phyloP scores from a whole-genome alignment of 1,284 basidiomycete species.

The Cutaneotrichosporon mucoides region DNA sequence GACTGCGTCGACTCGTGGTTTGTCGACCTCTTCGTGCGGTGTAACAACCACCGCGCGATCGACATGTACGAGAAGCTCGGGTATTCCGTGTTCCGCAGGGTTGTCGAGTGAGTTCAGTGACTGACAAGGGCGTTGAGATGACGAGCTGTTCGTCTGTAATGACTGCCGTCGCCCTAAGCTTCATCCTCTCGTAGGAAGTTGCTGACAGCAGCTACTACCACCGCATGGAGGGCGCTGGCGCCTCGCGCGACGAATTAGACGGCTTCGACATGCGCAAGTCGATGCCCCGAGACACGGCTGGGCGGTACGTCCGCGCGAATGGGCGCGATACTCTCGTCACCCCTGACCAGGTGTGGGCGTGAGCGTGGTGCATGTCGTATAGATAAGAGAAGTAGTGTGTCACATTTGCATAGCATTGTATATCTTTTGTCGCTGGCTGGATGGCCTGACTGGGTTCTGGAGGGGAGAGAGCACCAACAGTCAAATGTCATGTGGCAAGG shows the following conservation, averaged over 20 bases:
- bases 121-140: too few relatives aligned
- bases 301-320: conserved; percentile 40
- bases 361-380: conserved; percentile 6
- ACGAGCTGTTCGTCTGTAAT: too few relatives aligned
- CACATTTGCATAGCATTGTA: too few relatives aligned
- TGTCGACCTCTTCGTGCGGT: conserved; percentile 49
- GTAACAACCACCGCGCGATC: conserved; percentile 47
- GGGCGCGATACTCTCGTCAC: conserved; percentile 45
- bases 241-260: conserved; percentile 45
- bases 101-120: conserved; percentile 51
- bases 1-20: conserved; percentile 48
- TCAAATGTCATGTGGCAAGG: too few relatives aligned
- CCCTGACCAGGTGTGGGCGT: conserved; percentile 45
- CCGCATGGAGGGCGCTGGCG: conserved; percentile 46
- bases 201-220: conserved; percentile 42
- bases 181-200: too few relatives aligned
- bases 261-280: conserved; percentile 50
- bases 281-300: conserved; percentile 43
- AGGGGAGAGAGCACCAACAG: too few relatives aligned
- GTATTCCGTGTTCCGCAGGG: conserved; percentile 48
- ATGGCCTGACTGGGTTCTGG: too few relatives aligned
- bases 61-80: conserved; percentile 50
- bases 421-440: too few relatives aligned
- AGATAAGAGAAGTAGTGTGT: background rate
- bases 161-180: too few relatives aligned